Base-by-base conservation (phyloP, 2,329 filamentous ascomycete species). In the Drechslerella dactyloides region DNA sequence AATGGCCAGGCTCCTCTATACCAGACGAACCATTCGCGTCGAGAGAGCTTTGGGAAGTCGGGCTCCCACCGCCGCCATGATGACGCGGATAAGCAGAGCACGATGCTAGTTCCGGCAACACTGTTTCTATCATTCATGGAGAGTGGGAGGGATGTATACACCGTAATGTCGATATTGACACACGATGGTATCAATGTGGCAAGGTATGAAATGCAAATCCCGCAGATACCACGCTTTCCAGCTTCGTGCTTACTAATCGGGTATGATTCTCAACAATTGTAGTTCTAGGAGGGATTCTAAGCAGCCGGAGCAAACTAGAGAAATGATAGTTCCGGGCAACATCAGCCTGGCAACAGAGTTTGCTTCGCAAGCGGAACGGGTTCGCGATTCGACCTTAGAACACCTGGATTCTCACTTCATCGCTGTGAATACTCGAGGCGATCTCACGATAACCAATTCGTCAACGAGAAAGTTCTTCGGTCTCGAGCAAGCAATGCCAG, bases 321-420 rank as follows among this genome's bases (percentile, higher is more conserved):
- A 70, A 50, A 48, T 70, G 59, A 70, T 70, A 40, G 46, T 51
- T 17, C 66, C 66, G 13, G 66, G 66, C 27, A 70, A 70, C 19
- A 64, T 70, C 42, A 64, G 66, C 35, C 55, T 64, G 59, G 66
- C 59, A 1, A 55, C 66, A n/a, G 66, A 70, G 24, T 70, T 70
- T 56, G 66, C 66, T 17, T 70, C 66, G 40, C 66, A 70, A 50
- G 66, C 66, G 2, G 66, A 70, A 52, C 40, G 66, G 13, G 59
- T 70, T 52, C 66, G 66, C 23, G 66, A 70, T 64, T 70, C 66
- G 15, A 56, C 66, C 6, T 50, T 70, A 11, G 66, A 70, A 64
- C 46, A 70, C 50, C 33, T 70, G 40, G 66, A 70, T 64, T 64
- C 66, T 64, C 66, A 70, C 48, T 70, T 70, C 54, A 70, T 70